Base-by-base conservation (phyloP, 768 basidiomycete species). In the Pulveroboletus sp. region DNA sequence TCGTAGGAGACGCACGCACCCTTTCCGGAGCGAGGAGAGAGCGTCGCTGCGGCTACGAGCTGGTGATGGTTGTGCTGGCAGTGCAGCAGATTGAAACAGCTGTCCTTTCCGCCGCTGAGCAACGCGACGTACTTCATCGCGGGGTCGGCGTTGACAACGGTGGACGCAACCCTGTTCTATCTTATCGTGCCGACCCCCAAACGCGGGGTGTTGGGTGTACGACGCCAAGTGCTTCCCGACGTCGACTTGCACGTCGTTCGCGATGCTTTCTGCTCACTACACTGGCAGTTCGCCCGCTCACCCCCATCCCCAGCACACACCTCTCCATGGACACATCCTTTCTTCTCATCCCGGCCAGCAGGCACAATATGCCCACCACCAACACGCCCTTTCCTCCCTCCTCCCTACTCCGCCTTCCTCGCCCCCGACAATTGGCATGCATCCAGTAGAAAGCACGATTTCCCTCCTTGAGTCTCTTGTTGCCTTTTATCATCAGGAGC, bases 81-180 rank as follows among this genome's bases (percentile, higher is more conserved):
- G 69, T 98, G 94, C 10, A 92, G 69, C 38, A 98, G 81, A 62
- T 95, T 97, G 77, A 84, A 98, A 75, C 92, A 93, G 67, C 89
- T 92, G 71, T 99, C 96, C 70, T 99, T 99, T 28, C 96, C 96
- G 35, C 96, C 96, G 51, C 94, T 97, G 55, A 99, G 83, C 50
- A 99, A 73, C 2, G 86, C 95, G 63, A 98, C 82, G 67, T 92
- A 91, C 72, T 93, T 92, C 92, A 95, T 94, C 42, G 50, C 56
- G 13, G 36, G 6, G 40, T 39, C 39, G 43, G 39, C 13, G 37
- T 28, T 3, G 24, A 13, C 24, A 9, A 15, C 17, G 45, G 3
- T 6, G 11, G n/a, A 39, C 11, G 4, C 21, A 15, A 33, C 2
- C 2, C 4, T 21, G 11, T 10, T 4, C 31, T 41, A 52, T 52